These are phyloP conservation scores for Uncinocarpus reesii DNA, from an alignment of 2,329 filamentous ascomycete species.

Conservation along the genomic window DNA sequence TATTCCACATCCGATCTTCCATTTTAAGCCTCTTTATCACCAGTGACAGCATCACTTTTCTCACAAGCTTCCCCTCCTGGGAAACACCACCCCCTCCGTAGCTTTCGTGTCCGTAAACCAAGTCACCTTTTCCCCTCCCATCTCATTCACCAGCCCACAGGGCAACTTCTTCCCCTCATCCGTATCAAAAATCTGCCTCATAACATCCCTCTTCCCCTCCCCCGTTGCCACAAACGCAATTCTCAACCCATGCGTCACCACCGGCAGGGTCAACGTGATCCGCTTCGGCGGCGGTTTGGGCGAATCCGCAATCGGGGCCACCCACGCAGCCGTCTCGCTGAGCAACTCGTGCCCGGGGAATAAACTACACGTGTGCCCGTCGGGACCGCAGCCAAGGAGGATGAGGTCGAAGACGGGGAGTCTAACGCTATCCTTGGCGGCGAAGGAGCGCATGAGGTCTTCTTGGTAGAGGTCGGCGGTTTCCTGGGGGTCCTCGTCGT, in stretches of 20 bases:
- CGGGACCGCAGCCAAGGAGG: constrained; percentile 84
- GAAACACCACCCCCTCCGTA: constrained; percentile 74
- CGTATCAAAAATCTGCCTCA: constrained; percentile 82
- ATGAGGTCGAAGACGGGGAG: constrained; percentile 91
- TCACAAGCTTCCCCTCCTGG: constrained; percentile 58
- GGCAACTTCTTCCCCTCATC: constrained; percentile 65
- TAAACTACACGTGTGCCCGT: constrained; percentile 93
- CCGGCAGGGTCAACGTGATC: constrained; percentile 85
- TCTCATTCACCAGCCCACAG: constrained; percentile 77
- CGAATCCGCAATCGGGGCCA: constrained; percentile 80
- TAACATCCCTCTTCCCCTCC: constrained; percentile 74
- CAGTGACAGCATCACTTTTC: too few species aligned
- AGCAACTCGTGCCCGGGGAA: constrained; percentile 85
- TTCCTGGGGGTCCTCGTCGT: constrained; percentile 79
- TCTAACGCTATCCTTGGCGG: constrained; percentile 84
- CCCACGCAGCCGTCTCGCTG: constrained; percentile 81
- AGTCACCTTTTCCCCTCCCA: constrained; percentile 71
- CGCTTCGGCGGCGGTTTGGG: constrained; percentile 86
- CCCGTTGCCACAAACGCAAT: constrained; percentile 90
- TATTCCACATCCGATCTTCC: too few species aligned
- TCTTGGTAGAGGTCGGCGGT: constrained; percentile 91
- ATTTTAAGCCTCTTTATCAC: too few species aligned
- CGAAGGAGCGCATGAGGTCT: constrained; percentile 72
- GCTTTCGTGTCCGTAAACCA: constrained; percentile 91
- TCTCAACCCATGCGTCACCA: constrained; percentile 74